Evolutionary conservation across 441 rosid species (phyloP).

Genomic region (Croton setiger): DNA sequence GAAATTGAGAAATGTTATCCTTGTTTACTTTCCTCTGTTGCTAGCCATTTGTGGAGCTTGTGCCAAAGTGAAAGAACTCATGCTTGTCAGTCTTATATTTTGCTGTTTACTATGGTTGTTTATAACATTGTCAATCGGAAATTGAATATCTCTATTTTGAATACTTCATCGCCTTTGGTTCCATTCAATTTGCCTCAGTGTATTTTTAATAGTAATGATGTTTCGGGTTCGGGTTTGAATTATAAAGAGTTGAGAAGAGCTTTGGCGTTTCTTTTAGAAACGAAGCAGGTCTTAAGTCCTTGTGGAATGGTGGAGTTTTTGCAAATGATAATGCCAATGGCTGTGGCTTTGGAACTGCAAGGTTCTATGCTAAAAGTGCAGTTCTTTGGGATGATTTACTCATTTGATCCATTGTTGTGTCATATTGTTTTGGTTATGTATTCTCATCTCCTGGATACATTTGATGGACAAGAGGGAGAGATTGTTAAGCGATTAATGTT

Average conservation of each 20-base stretch:
- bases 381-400: slow-evolving; percentile 79
- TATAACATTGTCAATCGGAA: slow-evolving; percentile 51
- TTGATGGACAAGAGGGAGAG: slow-evolving; percentile 76
- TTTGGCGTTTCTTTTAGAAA: slow-evolving; percentile 80
- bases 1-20: slow-evolving; percentile 73
- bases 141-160: slow-evolving; percentile 58
- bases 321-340: slow-evolving; percentile 77
- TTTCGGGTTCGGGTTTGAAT: slow-evolving; percentile 54
- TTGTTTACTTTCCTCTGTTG: slow-evolving; percentile 65
- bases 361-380: slow-evolving; percentile 91
- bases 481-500: slow-evolving; percentile 64
- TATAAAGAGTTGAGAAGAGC: slow-evolving; percentile 84
- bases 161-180: slow-evolving; percentile 67
- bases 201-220: slow-evolving; percentile 32
- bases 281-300: slow-evolving; percentile 70
- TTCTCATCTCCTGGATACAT: slow-evolving; percentile 52
- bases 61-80: slow-evolving; percentile 91
- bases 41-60: slow-evolving; percentile 80
- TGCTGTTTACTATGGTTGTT: slow-evolving; percentile 60
- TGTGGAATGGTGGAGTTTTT: slow-evolving; percentile 80
- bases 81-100: slow-evolving; percentile 71
- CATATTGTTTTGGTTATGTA: slow-evolving; percentile 71
- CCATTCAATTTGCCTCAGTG: slow-evolving; percentile 72
- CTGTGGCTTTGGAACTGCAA: slow-evolving; percentile 71
- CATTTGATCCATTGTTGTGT: slow-evolving; percentile 70